These are phyloP conservation scores for Jamesozyma hellenica DNA, from an alignment of 805 yeast species.

Conservation along the genomic window DNA sequence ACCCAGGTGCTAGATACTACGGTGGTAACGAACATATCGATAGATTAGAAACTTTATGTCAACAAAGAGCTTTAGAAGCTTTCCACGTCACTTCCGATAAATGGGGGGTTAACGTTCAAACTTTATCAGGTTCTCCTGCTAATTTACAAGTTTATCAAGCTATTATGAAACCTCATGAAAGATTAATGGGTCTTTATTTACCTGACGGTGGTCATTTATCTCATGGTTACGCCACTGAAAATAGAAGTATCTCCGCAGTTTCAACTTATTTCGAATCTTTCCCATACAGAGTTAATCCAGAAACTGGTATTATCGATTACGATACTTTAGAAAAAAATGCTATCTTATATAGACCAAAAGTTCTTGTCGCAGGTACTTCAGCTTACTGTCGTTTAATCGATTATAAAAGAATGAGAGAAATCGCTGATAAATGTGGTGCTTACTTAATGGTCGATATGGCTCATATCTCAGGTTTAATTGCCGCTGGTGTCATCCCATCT, in stretches of 20 bases:
- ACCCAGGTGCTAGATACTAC: slow-evolving; percentile 97
- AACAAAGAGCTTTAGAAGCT: slow-evolving; percentile 86
- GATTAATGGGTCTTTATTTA: slow-evolving; percentile 94
- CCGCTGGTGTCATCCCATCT: slow-evolving; percentile 91
- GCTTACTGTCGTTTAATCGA: slow-evolving; percentile 96
- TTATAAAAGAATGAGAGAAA: slow-evolving; percentile 90
- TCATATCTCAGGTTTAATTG: slow-evolving; percentile 90
- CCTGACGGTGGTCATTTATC: slow-evolving; percentile 99
- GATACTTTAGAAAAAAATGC: slow-evolving; percentile 91
- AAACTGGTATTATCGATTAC: slow-evolving; percentile 92
- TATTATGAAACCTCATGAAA: slow-evolving; percentile 86
- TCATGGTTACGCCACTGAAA: slow-evolving; percentile 94
- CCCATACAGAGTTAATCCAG: slow-evolving; percentile 92
- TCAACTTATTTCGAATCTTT: slow-evolving; percentile 96
- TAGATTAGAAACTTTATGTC: slow-evolving; percentile 85
- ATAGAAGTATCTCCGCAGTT: slow-evolving; percentile 88
- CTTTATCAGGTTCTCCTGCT: slow-evolving; percentile 95
- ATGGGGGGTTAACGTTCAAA: slow-evolving; percentile 98
- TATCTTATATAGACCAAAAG: slow-evolving; percentile 86
- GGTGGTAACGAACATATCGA: slow-evolving; percentile 98
- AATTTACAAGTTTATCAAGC: slow-evolving; percentile 95
- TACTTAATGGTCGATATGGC: slow-evolving; percentile 97
- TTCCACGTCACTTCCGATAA: slow-evolving; percentile 66
- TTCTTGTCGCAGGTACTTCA: slow-evolving; percentile 94
- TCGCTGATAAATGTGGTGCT: slow-evolving; percentile 96